Evolutionary conservation across 2,329 filamentous ascomycete species (phyloP), one percentile per base, ranked within the genome.

Genomic region (Calonectria multiphialidica): DNA sequence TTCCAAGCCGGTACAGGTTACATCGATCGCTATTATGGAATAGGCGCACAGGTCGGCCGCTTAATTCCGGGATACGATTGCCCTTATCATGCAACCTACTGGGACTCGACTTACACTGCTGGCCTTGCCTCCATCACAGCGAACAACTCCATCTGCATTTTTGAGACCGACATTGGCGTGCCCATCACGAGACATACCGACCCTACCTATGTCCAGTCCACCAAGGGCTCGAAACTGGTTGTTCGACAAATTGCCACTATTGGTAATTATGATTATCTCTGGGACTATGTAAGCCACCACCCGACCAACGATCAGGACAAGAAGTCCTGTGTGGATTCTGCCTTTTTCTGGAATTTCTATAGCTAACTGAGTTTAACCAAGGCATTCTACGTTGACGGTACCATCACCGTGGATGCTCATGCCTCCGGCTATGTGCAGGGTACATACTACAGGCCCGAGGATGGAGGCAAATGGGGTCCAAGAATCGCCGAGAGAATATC

Each of bases 391-490:
- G 74, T 87, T 10, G 89, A 90, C 72, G 89, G 89, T 4, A 86
- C 84, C 5, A 85, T 91, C 7, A 81, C 86, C 13, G 85, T 90
- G 44, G 86, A 89, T 63, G 86, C 89, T 0, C 82, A 87, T 12
- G 88, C 89, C 1, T 87, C 85, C 0, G 88, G 91, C 0, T 91
- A 89, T 75, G 90, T 91, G 69, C 86, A 88, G 76, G 83, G 83
- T 0, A 71, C 78, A 3, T 80, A 81, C 62, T 84, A 82, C 70
- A 80, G 81, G 69, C 75, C 78, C 30, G 76, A 78, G 18, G 78
- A 81, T 67, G 77, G 83, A 64, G 79, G 76, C n/a, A 76, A 77
- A 37, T 84, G 78, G 59, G 83, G 83, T 2, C 80, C 82, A 30
- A 79, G 82, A 49, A 79, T 84, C 44, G 77, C 80, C 47, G 72